Evolutionary conservation across 2,329 filamentous ascomycete species (phyloP), one percentile per base, ranked within the genome.

Genomic region (Zymoseptoria passerinii): DNA sequence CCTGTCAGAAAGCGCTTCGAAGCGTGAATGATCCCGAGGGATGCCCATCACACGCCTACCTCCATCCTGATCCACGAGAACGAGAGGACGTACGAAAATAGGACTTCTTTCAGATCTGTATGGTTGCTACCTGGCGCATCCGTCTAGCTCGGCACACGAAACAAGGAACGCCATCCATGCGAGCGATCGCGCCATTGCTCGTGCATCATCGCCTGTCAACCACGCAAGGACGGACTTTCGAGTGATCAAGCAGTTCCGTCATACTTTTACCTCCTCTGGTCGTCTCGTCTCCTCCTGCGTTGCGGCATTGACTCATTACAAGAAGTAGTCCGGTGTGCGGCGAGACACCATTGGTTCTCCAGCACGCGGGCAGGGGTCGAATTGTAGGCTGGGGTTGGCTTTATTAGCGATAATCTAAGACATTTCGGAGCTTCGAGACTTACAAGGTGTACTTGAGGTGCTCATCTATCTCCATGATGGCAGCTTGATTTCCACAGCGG

Each of bases 381-480:
- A 99, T 86, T 99, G 94, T 77, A 99, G 80, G 87, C 94, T 99
- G 70, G 19, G 59, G 28, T 18, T 18, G 35, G 23, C 16, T 27
- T n/a, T 16, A 13, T 44, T 44, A 44, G 35, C 7, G 35, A 16
- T n/a, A 13, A 44, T n/a, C 35, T n/a, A 4, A 44, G 35, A 44
- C 35, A 44, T 16, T 16, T n/a, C n/a, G 35, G 13, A 44, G 35
- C 35, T 13, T 44, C 16, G 35, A 16, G 29, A 86, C 91, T 76
- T 83, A 96, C 92, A 99, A 97, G 71, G 94, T 97, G 78, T 97
- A 99, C 81, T 99, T 97, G 73, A 99, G 80, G 75, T 97, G 92
- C 78, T 99, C 94, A 67, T 97, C 94, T 75, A 99, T 99, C 78
- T 97, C 94, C 94, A 99, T 99, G 75, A 99, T 97, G n/a, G 94